A percentile compares a stretch with the other conserved stretches of the same genome.
Evolutionary conservation across 2,329 filamentous ascomycete genomes (phyloP).

Genomic region (Penicillium frequentans): DNA sequence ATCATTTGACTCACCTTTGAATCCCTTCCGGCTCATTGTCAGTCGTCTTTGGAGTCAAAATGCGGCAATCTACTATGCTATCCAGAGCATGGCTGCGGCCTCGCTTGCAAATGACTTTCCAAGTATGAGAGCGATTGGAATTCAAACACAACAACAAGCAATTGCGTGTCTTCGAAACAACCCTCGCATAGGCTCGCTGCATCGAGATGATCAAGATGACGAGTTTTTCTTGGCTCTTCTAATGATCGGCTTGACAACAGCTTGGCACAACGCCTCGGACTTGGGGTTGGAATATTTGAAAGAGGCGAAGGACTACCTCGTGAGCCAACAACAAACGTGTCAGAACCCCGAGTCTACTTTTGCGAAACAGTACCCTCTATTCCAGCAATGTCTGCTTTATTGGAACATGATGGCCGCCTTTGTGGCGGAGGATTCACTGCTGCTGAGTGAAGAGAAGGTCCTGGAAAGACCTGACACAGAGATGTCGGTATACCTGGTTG

Average conservation of each 20-base stretch:
- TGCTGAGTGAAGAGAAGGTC: conserved; percentile 17
- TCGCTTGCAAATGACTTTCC: conserved; percentile 25
- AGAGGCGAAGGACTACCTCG: conserved; percentile 22
- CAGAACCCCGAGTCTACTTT: conserved; percentile 15
- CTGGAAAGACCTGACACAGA: conserved; percentile 14
- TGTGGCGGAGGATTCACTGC: conserved; percentile 20
- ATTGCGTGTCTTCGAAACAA: conserved; percentile 22
- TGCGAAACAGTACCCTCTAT: conserved; percentile 22
- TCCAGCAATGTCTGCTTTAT: conserved; percentile 23
- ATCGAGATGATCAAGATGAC: conserved; percentile 20
- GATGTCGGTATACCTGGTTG: conserved; percentile 21
- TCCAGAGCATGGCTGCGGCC: conserved; percentile 26
- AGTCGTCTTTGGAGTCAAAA: conserved; percentile 24
- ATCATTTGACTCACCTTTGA: conserved; percentile 24
- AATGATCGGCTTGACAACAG: conserved; percentile 23
- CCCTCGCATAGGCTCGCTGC: conserved; percentile 10
- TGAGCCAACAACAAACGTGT: conserved; percentile 15
- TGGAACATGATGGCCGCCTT: conserved; percentile 25
- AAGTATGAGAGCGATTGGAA: conserved; percentile 21
- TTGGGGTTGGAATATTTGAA: conserved; percentile 21
- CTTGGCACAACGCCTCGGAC: conserved; percentile 22
- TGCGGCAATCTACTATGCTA: conserved; percentile 25
- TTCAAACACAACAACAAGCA: conserved; percentile 24
- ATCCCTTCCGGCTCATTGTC: conserved; percentile 21
- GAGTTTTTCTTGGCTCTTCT: conserved; percentile 23